phyloP scores from a whole-genome alignment of 192 early-diverging fungal species.

The Coemansia sp. region DNA sequence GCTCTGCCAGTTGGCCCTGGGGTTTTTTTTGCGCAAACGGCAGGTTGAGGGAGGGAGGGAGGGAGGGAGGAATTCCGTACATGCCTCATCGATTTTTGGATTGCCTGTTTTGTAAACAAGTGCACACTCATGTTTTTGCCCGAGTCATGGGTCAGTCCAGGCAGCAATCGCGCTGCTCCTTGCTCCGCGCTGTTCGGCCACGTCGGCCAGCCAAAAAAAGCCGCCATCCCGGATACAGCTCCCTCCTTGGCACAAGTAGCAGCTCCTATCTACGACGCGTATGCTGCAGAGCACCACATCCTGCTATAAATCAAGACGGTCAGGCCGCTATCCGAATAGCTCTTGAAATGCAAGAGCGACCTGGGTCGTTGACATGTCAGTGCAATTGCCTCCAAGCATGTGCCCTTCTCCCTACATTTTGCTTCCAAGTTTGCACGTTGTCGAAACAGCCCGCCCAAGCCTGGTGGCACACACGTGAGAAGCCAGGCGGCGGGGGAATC shows the following conservation, averaged over 20 bases:
- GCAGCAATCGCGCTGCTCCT: background rate
- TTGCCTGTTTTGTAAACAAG: background rate
- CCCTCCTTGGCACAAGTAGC: background rate
- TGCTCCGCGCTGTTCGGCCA: background rate
- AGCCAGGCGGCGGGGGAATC: background rate
- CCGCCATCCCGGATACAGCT: background rate
- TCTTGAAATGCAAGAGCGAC: background rate
- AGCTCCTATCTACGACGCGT: background rate
- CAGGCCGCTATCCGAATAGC: background rate
- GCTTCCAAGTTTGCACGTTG: background rate
- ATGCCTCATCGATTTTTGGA: background rate
- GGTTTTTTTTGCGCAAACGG: too few relatives aligned
- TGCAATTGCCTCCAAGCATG: background rate
- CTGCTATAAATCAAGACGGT: slow-evolving; percentile 1
- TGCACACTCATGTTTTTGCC: background rate
- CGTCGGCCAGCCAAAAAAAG: background rate
- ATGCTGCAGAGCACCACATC: background rate
- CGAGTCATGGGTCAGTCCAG: background rate
- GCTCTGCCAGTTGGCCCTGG: too few relatives aligned
- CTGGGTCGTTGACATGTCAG: background rate
- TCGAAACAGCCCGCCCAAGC: background rate
- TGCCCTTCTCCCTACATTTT: background rate
- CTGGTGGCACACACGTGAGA: background rate
- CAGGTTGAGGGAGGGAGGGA: background rate
- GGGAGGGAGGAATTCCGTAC: background rate